phyloP scores from a whole-genome alignment of 1,139 yeast species.

The Hansenula lynferdii region DNA sequence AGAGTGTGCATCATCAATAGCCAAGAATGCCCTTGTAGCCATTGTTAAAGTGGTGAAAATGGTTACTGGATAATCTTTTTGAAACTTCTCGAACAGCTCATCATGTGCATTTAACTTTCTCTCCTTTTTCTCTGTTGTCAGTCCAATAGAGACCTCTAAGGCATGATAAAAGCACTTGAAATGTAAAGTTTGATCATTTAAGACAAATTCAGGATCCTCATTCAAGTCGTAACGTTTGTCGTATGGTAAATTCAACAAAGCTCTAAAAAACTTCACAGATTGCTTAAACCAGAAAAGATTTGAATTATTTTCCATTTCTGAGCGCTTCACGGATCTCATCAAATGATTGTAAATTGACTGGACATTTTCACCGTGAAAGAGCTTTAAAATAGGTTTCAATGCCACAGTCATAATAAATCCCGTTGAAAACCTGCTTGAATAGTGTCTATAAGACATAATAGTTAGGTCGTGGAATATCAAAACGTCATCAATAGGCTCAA shows the following conservation, averaged over 20 bases:
- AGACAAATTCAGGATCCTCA: conserved; percentile 3
- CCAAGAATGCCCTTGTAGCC: background rate
- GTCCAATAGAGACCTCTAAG: background rate
- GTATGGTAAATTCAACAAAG: conserved; percentile 13
- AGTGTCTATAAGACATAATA: conserved; percentile 9
- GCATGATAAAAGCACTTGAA: conserved; percentile 11
- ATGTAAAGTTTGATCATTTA: conserved; percentile 5
- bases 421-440: conserved; percentile 7
- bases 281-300: conserved; percentile 24
- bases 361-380: conserved; percentile 26
- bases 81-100: conserved; percentile 1
- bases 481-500: conserved; percentile 39
- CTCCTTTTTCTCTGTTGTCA: background rate
- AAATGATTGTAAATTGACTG: conserved; percentile 22
- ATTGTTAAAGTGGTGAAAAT: conserved; percentile 3
- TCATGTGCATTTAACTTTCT: background rate
- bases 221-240: conserved; percentile 11
- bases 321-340: conserved; percentile 18
- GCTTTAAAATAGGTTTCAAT: conserved; percentile 25
- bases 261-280: conserved; percentile 13
- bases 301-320: conserved; percentile 21
- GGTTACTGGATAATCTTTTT: conserved; percentile 5
- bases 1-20: conserved; percentile 8
- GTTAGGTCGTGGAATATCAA: conserved; percentile 22
- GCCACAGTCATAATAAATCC: conserved; percentile 11